Percentiles rank a stretch among this genome's conserved stretches.
phyloP scores from a whole-genome alignment of 2,329 filamentous ascomycete genomes.

The Fusarium sp. region DNA sequence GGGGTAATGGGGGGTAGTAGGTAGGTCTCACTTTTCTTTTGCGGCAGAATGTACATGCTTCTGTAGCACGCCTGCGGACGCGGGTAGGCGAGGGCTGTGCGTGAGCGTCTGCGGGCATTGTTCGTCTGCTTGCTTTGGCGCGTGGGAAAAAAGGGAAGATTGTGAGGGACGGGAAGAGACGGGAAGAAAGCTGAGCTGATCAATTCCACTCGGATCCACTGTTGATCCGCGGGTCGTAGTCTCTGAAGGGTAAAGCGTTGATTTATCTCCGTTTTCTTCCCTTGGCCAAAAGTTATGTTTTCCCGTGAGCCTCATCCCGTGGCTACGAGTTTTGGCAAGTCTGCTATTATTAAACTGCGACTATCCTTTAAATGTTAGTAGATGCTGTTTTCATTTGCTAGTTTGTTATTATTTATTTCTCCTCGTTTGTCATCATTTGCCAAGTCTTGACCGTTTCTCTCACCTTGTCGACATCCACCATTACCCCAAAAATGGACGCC shows the following conservation, averaged over 20 bases:
- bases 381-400: background rate
- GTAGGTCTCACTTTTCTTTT: constrained; percentile 44
- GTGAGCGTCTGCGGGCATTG: constrained; percentile 12
- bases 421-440: background rate
- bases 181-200: constrained; percentile 4
- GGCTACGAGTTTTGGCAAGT: background rate
- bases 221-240: constrained; percentile 11
- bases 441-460: background rate
- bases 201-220: constrained; percentile 12
- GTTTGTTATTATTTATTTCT: background rate
- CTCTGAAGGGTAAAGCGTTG: constrained; percentile 1
- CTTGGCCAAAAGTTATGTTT: background rate
- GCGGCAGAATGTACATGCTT: constrained; percentile 49
- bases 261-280: background rate
- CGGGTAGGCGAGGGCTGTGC: constrained; percentile 16
- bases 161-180: constrained; percentile 11
- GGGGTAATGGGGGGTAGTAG: background rate
- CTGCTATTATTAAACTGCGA: background rate
- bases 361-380: background rate
- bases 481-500: constrained; percentile 13
- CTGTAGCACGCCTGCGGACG: constrained; percentile 44
- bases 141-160: background rate
- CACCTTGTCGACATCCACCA: background rate
- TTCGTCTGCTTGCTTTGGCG: background rate
- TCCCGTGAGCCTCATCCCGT: background rate